Base-by-base conservation (phyloP, 306 rosid genomes). In the Mimosa pudica region DNA sequence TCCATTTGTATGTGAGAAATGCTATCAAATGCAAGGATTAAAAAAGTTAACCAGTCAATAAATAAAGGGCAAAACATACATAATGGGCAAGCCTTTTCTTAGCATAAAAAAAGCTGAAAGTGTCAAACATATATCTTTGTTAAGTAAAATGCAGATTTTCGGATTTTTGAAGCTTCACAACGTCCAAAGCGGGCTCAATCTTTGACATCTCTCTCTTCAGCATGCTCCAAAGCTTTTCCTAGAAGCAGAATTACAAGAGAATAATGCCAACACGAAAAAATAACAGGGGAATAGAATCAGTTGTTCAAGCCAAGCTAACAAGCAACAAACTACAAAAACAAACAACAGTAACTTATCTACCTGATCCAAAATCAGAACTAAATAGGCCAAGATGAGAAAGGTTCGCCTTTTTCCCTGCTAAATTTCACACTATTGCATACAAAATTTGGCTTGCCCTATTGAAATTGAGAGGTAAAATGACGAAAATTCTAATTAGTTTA, bases 171-270 rank as follows among this genome's bases (percentile, higher is more conserved):
- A 93, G 99, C 82, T 95, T 95, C 75, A 95, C 98, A 54, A 95
- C 98, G 63, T 93, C 98, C 82, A 95, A 93, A 13, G 87, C 85
- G 44, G 99, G 92, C 70, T 91, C 94, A 74, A 83, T 89, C 89
- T 84, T 91, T 57, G 90, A 85, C 11, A 87, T 98, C 35, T 93
- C 96, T 85, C 78, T 90, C 86, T 83, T 90, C 72, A 95, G 98
- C 99, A 90, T 86, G 86, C 97, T 95, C 71, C 87, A 95, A 70
- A 95, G 93, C 77, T 95, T 93, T 87, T 95, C 99, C 99, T 95
- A 75, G 20, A 86, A 13, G 85, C 63, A 64, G 70, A 76, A 57
- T 71, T 75, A 57, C 67, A 68, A 77, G 46, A 47, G 48, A 88
- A 30, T 63, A 61, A 74, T 24, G 41, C 13, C 9, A 4, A 57